Evolutionary conservation across 805 yeast genomes (phyloP).

Genomic region (Isabelozyma rhagii): DNA sequence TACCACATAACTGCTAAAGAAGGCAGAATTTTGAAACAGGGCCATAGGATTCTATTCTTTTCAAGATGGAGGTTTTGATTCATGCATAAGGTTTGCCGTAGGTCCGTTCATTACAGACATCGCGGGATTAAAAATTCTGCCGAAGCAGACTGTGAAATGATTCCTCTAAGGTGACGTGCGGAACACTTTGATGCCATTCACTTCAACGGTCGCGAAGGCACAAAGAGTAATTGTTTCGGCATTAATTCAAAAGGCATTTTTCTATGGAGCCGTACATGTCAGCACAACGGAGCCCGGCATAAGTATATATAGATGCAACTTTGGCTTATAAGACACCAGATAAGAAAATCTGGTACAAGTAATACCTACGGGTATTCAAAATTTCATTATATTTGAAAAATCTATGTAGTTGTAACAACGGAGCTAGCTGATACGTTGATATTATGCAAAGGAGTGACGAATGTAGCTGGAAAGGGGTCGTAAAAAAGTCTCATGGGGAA

Average conservation of each 20-base stretch:
- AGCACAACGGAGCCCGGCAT: neutral
- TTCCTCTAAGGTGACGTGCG: neutral
- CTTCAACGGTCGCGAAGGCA: neutral
- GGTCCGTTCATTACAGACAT: neutral
- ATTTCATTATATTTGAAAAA: neutral
- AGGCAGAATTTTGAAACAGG: neutral
- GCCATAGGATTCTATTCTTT: neutral
- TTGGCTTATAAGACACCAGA: no score
- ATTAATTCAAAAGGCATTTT: neutral
- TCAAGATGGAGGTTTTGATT: neutral
- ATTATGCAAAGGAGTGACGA: neutral
- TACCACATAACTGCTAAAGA: neutral
- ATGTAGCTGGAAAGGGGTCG: neutral
- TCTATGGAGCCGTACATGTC: neutral
- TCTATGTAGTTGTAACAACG: neutral
- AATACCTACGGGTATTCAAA: no score
- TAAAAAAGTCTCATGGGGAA: neutral
- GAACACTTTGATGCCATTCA: neutral
- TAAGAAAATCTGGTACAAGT: no score
- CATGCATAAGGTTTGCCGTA: neutral
- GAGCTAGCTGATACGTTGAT: neutral
- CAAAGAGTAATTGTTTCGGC: neutral
- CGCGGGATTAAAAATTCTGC: neutral
- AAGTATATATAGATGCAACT: no score
- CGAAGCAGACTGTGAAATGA: neutral